Conservation (phyloP, 176 grass and related monocot genomes). For the Typha latifolia region DNA sequence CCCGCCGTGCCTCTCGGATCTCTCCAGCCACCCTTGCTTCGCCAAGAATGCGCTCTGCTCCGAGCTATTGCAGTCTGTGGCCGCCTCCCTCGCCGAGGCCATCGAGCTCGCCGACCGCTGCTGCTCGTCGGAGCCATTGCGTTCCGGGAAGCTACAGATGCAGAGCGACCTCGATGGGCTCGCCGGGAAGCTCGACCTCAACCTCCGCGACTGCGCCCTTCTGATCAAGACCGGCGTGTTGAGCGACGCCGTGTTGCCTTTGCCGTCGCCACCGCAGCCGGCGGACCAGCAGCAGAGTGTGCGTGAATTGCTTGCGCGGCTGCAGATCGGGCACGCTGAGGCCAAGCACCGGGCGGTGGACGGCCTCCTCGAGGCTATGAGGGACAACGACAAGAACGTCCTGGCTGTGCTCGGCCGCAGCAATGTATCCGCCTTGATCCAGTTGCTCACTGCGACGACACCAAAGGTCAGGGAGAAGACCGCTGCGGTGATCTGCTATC, state of each 20-base stretch:
- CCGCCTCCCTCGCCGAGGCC: slow-evolving; percentile 44
- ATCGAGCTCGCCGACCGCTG: slow-evolving; percentile 46
- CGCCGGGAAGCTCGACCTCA: slow-evolving; percentile 77
- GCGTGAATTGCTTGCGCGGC: slow-evolving; percentile 67
- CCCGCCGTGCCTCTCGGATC: slow-evolving; percentile 66
- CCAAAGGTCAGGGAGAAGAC: slow-evolving; percentile 83
- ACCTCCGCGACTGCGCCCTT: slow-evolving; percentile 74
- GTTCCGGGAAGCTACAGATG: slow-evolving; percentile 69
- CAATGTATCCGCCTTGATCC: slow-evolving; percentile 78
- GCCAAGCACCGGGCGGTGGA: slow-evolving; percentile 75
- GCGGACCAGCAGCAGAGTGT: slow-evolving; percentile 36
- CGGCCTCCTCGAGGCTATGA: slow-evolving; percentile 57
- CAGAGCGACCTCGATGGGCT: slow-evolving; percentile 92
- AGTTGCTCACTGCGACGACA: slow-evolving; percentile 59
- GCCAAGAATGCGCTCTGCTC: slow-evolving; percentile 74
- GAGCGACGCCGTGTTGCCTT: slow-evolving; percentile 38
- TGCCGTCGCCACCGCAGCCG: slow-evolving; percentile 6
- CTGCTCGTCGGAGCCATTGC: slow-evolving; percentile 11
- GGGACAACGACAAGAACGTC: slow-evolving; percentile 85
- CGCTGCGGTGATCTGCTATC: slow-evolving; percentile 52
- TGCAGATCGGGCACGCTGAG: slow-evolving; percentile 90
- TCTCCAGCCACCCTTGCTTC: slow-evolving; percentile 86
- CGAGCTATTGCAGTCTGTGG: slow-evolving; percentile 72
- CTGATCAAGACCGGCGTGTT: slow-evolving; percentile 90
- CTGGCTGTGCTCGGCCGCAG: slow-evolving; percentile 55